These are phyloP conservation scores for Dicorynia guianensis DNA, from an alignment of 306 rosid genomes.

Conservation along the genomic window DNA sequence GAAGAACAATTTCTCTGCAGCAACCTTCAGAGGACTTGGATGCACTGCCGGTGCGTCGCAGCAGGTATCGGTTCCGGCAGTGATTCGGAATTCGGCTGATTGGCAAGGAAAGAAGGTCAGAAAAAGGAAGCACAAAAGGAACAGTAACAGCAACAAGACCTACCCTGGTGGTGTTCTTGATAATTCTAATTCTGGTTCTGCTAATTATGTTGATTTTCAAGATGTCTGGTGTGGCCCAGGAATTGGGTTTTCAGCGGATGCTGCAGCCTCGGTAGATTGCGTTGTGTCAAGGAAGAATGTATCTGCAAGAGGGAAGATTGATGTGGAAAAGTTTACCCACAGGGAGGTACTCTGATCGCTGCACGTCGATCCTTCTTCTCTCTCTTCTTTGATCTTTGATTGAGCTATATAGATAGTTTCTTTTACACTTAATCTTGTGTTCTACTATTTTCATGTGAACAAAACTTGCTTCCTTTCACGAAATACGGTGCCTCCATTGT, in stretches of 20 bases:
- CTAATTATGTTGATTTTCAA: slow-evolving; percentile 69
- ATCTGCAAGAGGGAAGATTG: slow-evolving; percentile 73
- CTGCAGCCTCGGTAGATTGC: slow-evolving; percentile 85
- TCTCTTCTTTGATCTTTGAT: neutral
- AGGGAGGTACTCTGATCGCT: slow-evolving; percentile 58
- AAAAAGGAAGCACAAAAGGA: slow-evolving; percentile 67
- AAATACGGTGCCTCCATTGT: too few relatives aligned
- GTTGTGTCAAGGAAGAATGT: slow-evolving; percentile 72
- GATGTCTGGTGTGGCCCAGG: slow-evolving; percentile 99
- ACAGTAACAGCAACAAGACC: slow-evolving; percentile 14
- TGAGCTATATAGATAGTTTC: neutral
- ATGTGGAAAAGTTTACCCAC: slow-evolving; percentile 61
- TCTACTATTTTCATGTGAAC: neutral
- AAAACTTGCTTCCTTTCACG: neutral
- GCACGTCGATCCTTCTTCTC: neutral
- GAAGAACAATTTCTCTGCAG: slow-evolving; percentile 71
- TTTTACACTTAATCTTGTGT: neutral
- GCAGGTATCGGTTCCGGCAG: slow-evolving; percentile 87
- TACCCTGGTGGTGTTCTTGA: slow-evolving; percentile 53
- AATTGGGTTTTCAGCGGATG: slow-evolving; percentile 78
- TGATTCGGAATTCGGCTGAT: slow-evolving; percentile 86
- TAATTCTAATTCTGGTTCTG: slow-evolving; percentile 54
- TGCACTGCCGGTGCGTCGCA: slow-evolving; percentile 83
- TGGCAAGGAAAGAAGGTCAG: slow-evolving; percentile 75
- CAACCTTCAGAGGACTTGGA: slow-evolving; percentile 79